Conservation (phyloP, 2,329 filamentous ascomycete species). For the Verticillium tricorpus region DNA sequence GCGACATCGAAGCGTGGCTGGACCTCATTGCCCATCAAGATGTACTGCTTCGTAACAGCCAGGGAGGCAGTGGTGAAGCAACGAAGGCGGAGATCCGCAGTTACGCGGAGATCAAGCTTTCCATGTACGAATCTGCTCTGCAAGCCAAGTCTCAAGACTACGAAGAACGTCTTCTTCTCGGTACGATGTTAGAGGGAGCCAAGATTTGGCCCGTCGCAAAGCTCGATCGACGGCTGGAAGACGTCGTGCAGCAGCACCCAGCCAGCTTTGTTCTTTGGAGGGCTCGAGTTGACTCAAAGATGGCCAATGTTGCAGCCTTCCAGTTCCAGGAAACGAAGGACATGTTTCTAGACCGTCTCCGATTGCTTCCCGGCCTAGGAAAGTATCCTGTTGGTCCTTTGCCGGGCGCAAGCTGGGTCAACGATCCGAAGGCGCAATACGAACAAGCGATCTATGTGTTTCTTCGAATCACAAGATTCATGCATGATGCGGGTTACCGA, state of each 20-base stretch:
- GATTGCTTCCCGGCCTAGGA: slow-evolving; percentile 1
- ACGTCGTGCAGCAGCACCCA: slow-evolving; percentile 48
- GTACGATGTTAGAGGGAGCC: slow-evolving; percentile 69
- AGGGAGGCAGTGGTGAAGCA: slow-evolving; percentile 34
- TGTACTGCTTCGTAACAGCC: slow-evolving; percentile 50
- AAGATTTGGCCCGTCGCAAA: slow-evolving; percentile 57
- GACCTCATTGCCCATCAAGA: slow-evolving; percentile 77
- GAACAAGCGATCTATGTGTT: slow-evolving; percentile 64
- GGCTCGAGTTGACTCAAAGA: slow-evolving; percentile 66
- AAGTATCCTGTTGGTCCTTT: slow-evolving; percentile 5
- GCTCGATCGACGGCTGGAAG: slow-evolving; percentile 10
- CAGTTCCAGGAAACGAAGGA: slow-evolving; percentile 61
- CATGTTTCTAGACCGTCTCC: slow-evolving; percentile 51
- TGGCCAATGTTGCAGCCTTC: slow-evolving; percentile 64
- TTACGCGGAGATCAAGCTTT: slow-evolving; percentile 74
- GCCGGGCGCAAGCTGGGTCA: not conserved
- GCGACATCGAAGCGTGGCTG: slow-evolving; percentile 70
- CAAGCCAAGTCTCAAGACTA: slow-evolving; percentile 42
- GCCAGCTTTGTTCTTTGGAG: slow-evolving; percentile 65
- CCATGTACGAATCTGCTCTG: slow-evolving; percentile 75
- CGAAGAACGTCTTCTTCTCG: slow-evolving; percentile 58
- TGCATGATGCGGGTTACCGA: slow-evolving; percentile 71
- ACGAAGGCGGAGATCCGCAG: slow-evolving; percentile 61
- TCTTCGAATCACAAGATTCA: slow-evolving; percentile 67
- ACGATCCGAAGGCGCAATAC: slow-evolving; percentile 15